These are phyloP conservation scores for Pyrus communis DNA, from an alignment of 306 rosid species.

Conservation along the genomic window DNA sequence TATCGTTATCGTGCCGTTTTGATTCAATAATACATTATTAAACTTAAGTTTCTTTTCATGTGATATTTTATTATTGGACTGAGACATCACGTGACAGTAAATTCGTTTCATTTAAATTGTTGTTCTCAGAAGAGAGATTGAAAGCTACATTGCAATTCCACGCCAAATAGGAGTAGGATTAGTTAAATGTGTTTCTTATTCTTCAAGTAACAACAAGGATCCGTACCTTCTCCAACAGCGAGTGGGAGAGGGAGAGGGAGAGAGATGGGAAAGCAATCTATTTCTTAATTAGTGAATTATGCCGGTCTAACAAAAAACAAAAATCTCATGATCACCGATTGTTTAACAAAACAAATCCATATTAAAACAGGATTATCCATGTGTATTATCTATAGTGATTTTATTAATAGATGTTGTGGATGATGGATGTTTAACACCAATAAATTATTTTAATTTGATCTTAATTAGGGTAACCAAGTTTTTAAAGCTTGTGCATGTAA, in stretches of 20 bases:
- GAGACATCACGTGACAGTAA: no score
- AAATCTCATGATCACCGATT: neutral
- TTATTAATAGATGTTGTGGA: neutral
- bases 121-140: no score
- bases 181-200: constrained; percentile 10
- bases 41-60: no score
- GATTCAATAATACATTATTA: no score
- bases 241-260: neutral
- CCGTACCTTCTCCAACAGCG: neutral
- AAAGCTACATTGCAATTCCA: neutral
- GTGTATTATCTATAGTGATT: neutral
- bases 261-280: neutral
- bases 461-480: neutral
- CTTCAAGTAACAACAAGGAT: constrained; percentile 17
- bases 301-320: neutral
- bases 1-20: no score
- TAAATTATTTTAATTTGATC: neutral
- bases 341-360: neutral
- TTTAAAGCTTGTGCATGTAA: neutral
- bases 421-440: neutral
- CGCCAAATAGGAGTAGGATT: neutral
- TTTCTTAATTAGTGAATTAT: neutral
- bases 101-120: no score
- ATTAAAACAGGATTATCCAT: neutral
- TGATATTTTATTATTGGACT: no score